Percentiles rank a stretch among this genome's conserved stretches.
phyloP scores from a whole-genome alignment of 139 green algal species.

The Micractinium sp. region DNA sequence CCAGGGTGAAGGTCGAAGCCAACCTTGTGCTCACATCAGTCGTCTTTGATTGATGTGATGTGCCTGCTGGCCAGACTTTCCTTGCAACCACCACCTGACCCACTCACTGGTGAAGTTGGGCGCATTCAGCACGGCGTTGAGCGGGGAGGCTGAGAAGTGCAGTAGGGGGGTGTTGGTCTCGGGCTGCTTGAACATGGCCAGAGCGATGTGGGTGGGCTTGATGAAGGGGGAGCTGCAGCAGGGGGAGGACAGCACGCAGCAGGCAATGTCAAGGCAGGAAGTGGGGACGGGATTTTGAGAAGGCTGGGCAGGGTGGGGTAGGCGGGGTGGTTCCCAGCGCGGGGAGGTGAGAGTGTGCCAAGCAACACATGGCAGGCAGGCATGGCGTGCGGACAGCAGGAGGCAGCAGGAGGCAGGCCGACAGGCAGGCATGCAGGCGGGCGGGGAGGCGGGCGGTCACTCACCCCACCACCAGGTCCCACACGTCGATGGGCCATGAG shows the following conservation, averaged over 20 bases:
- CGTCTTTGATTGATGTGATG: too few relatives aligned
- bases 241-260: not conserved
- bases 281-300: not conserved
- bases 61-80: too few relatives aligned
- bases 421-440: not conserved
- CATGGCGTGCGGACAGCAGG: not conserved
- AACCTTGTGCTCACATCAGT: too few relatives aligned
- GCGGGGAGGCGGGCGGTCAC: not conserved
- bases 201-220: conserved; percentile 31
- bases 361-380: too few relatives aligned
- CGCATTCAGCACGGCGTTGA: conserved; percentile 43
- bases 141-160: conserved; percentile 46
- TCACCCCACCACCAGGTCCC: conserved; percentile 35
- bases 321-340: too few relatives aligned
- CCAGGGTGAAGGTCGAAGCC: too few relatives aligned
- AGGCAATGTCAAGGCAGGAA: too few relatives aligned
- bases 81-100: not conserved
- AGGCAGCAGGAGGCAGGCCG: not conserved
- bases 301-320: not conserved
- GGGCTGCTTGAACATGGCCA: conserved; percentile 42
- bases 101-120: conserved; percentile 48
- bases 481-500: conserved; percentile 44
- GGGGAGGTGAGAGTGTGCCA: too few relatives aligned
- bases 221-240: conserved; percentile 42
- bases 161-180: conserved; percentile 36